A percentile compares a stretch with the other conserved stretches of the same genome.
phyloP scores from a whole-genome alignment of 768 basidiomycete genomes.

The Coprinopsis strossmayeri region DNA sequence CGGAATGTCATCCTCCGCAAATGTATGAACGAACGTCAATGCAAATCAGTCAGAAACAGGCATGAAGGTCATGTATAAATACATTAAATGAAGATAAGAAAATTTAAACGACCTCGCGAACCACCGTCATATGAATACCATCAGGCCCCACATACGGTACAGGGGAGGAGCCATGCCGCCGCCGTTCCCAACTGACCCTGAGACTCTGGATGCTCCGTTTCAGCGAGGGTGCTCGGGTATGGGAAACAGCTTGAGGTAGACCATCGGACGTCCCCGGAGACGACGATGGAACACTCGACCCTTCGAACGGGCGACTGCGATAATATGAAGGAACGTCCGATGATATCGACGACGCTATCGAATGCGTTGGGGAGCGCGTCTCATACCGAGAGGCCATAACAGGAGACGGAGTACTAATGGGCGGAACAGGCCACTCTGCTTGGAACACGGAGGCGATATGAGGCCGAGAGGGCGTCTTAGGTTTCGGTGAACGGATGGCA shows the following conservation, averaged over 20 bases:
- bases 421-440: slow-evolving; percentile 11
- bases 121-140: slow-evolving; percentile 38
- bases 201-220: slow-evolving; percentile 22
- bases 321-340: slow-evolving; percentile 11
- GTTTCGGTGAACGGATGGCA: not conserved
- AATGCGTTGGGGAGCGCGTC: slow-evolving; percentile 12
- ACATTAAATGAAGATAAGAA: no score
- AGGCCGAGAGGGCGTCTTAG: not conserved
- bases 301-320: slow-evolving; percentile 24
- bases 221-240: slow-evolving; percentile 8
- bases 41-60: no score
- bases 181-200: slow-evolving; percentile 20
- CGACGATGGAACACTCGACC: slow-evolving; percentile 23
- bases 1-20: no score
- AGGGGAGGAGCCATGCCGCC: slow-evolving; percentile 12
- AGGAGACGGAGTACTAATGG: slow-evolving; percentile 11
- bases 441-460: slow-evolving; percentile 4
- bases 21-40: no score
- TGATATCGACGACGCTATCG: not conserved
- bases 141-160: slow-evolving; percentile 16
- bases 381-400: not conserved
- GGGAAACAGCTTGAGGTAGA: no score
- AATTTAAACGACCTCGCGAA: slow-evolving; percentile 30
- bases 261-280: no score
- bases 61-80: no score